Evolutionary conservation across 2,329 filamentous ascomycete genomes (phyloP).

Genomic region (Seiridium unicorne): DNA sequence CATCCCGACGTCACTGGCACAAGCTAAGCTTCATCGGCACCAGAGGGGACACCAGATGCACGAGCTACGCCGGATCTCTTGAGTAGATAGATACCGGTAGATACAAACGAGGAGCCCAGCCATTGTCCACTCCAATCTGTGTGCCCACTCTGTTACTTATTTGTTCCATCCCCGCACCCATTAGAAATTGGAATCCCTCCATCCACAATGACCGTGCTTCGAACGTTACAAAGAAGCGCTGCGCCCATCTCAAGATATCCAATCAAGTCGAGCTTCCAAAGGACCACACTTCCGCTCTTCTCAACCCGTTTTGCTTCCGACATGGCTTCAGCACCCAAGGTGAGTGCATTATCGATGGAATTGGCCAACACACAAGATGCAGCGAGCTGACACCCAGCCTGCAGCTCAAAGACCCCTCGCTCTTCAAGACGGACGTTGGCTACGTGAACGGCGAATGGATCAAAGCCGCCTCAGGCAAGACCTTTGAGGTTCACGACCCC

Average conservation of each 20-base stretch:
- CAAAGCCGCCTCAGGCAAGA: conserved; percentile 80
- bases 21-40: not conserved
- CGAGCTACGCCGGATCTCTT: not conserved
- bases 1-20: not conserved
- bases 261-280: conserved; percentile 25
- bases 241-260: conserved; percentile 18
- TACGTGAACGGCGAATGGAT: conserved; percentile 96
- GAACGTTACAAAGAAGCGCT: conserved; percentile 20
- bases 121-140: not conserved
- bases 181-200: not conserved
- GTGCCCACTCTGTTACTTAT: conserved; percentile 1
- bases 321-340: conserved; percentile 18
- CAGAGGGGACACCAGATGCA: not conserved
- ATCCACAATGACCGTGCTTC: conserved; percentile 24
- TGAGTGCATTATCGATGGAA: conserved; percentile 2
- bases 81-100: not conserved
- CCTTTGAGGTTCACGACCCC: conserved; percentile 86
- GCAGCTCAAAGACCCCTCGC: conserved; percentile 73
- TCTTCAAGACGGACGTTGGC: conserved; percentile 78
- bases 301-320: conserved; percentile 25
- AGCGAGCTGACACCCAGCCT: conserved; percentile 4
- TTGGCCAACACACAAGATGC: not conserved
- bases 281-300: conserved; percentile 25
- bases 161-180: not conserved
- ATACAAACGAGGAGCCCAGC: not conserved